Evolutionary conservation across 2,329 filamentous ascomycete genomes (phyloP).

Genomic region (Epichloe gansuensis): DNA sequence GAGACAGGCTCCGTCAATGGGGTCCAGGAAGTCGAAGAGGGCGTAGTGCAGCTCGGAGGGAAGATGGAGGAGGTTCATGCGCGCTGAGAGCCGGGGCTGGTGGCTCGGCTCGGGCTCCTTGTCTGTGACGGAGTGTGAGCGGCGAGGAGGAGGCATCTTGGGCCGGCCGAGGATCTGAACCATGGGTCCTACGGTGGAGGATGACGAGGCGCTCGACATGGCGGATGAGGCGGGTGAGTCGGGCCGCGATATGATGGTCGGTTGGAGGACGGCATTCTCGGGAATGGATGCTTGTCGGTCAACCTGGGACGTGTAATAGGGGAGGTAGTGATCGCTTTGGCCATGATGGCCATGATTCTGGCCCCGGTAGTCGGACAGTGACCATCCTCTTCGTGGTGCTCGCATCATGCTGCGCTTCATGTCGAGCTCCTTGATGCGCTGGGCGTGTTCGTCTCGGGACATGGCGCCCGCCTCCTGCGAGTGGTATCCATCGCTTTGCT

Average conservation of each 20-base stretch:
- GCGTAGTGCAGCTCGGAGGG: conserved; percentile 48
- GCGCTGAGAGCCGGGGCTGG: conserved; percentile 33
- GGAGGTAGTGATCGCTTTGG: neutral
- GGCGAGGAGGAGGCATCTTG: conserved; percentile 34
- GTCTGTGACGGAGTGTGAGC: conserved; percentile 50
- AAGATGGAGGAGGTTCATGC: conserved; percentile 37
- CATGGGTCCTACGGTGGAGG: conserved; percentile 8
- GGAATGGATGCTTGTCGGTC: conserved; percentile 21
- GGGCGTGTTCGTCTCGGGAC: conserved; percentile 29
- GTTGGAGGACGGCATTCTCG: conserved; percentile 17
- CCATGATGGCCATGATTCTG: conserved; percentile 12
- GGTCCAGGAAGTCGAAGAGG: conserved; percentile 51
- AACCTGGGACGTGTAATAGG: conserved; percentile 11
- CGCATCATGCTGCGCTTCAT: conserved; percentile 24
- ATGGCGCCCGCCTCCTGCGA: conserved; percentile 13
- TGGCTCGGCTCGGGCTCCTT: conserved; percentile 42
- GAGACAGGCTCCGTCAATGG: conserved; percentile 51
- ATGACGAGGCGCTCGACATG: neutral
- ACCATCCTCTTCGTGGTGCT: conserved; percentile 33
- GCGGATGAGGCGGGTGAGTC: conserved; percentile 2
- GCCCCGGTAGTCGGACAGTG: conserved; percentile 32
- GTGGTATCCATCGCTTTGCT: conserved; percentile 12
- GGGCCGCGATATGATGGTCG: conserved; percentile 4
- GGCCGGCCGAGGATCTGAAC: conserved; percentile 17
- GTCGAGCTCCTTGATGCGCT: conserved; percentile 26